Conservation (phyloP, 1,139 yeast species). For the Suhomyces anneliseae region DNA sequence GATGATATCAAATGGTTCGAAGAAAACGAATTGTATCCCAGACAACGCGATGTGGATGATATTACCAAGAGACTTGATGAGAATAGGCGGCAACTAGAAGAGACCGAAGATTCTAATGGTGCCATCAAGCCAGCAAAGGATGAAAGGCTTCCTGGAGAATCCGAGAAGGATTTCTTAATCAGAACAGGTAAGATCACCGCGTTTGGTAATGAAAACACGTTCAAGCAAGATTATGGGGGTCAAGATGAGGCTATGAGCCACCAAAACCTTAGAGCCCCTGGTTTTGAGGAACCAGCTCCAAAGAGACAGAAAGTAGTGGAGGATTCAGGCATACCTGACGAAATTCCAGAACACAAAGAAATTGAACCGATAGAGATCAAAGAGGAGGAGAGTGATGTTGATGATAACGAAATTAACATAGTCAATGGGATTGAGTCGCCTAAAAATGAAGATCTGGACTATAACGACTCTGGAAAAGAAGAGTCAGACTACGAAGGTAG, state of each 20-base stretch:
- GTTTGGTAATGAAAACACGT: constrained; percentile 70
- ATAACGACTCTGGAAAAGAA: background rate
- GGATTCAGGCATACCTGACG: constrained; percentile 1
- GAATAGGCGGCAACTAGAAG: constrained; percentile 22
- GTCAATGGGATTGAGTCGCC: background rate
- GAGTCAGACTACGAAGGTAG: constrained; percentile 5
- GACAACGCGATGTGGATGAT: constrained; percentile 63
- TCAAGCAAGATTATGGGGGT: constrained; percentile 23
- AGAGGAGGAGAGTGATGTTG: constrained; percentile 1
- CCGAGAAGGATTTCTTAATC: constrained; percentile 75
- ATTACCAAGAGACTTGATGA: constrained; percentile 55
- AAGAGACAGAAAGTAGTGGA: constrained; percentile 9
- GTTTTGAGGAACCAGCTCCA: constrained; percentile 23
- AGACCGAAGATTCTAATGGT: constrained; percentile 6
- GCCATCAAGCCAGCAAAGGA: constrained; percentile 8
- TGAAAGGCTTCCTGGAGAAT: constrained; percentile 59
- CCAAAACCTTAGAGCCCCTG: constrained; percentile 39
- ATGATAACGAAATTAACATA: background rate
- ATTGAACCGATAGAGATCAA: constrained; percentile 9
- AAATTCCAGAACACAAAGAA: constrained; percentile 12
- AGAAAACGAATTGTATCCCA: constrained; percentile 51
- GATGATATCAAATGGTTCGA: constrained; percentile 57
- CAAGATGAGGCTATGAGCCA: constrained; percentile 25
- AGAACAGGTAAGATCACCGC: constrained; percentile 95
- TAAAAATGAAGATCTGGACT: background rate